Base-by-base conservation (phyloP, 345 rosid species). In the Iberis pinnata region DNA sequence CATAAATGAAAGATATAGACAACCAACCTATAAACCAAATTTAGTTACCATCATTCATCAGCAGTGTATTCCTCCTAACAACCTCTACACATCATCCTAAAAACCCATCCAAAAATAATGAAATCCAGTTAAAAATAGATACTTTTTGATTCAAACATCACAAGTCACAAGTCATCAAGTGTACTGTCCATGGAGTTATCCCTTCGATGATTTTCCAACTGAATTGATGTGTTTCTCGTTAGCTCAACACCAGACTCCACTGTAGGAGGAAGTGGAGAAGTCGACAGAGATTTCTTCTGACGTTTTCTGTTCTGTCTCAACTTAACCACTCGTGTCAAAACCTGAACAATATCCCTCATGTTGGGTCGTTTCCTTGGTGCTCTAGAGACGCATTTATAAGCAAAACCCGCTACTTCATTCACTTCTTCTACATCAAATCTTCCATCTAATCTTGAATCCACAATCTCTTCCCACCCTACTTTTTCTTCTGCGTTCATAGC, bases 391-490 rank as follows among this genome's bases (percentile, higher is more conserved):
- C 95, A 83, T 74, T 75, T 88, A 73, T 92, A 92, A 0, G 97
- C 98, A 25, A 88, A 79, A 61, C 81, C 77, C 25, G 98, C 90
- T 40, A 92, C 80, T 58, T 88, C 86, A 25, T 92, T 85, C 60
- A 88, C 83, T 72, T 88, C 98, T 67, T 76, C 68, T 55, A 75
- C 3, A 27, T 88, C 82, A 11, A 80, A 83, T 48, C 70, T 78
- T 29, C 95, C 94, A 10, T 81, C 95, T 22, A 92, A 68, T 14
- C 79, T 71, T 4, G 94, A 76, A 66, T 92, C 97, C 46, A 61
- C 95, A 4, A 92, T 80, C 82, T 92, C 98, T 71, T 88, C 98
- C 98, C 98, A 92, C 38, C 97, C 97, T 1, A 69, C 82, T 62
- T 79, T 83, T n/a, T 82, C 95, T 19, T 83, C 98, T 0, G 77